These are phyloP conservation scores for Arctostaphylos glauca DNA, from an alignment of 148 eudicot genomes.

Conservation along the genomic window DNA sequence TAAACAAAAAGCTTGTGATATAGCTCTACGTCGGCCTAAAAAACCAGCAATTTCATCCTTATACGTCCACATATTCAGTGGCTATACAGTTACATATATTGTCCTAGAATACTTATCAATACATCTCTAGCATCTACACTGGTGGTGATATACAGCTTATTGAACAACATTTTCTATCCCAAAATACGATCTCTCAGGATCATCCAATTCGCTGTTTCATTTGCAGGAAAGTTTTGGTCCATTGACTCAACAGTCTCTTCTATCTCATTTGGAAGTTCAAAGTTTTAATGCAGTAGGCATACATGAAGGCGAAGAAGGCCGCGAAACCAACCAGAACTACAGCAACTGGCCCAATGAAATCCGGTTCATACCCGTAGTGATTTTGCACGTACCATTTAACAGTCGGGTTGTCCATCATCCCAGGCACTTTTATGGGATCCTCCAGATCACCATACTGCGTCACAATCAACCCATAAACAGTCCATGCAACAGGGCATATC, in stretches of 20 bases:
- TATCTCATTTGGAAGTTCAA: slow-evolving; percentile 94
- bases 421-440: slow-evolving; percentile 42
- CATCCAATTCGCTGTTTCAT: neutral
- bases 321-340: slow-evolving; percentile 66
- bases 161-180: neutral
- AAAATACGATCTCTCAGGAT: neutral
- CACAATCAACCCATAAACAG: slow-evolving; percentile 80
- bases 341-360: slow-evolving; percentile 82
- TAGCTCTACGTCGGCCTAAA: neutral
- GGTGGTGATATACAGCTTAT: neutral
- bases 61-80: neutral
- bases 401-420: slow-evolving; percentile 30
- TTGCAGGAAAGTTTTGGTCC: neutral
- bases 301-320: slow-evolving; percentile 87
- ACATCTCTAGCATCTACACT: neutral
- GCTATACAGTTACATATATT: neutral
- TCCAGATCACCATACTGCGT: slow-evolving; percentile 79
- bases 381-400: slow-evolving; percentile 47
- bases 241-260: slow-evolving; percentile 15
- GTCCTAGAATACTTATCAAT: neutral
- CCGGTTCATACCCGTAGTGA: slow-evolving; percentile 71
- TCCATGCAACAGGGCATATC: slow-evolving; percentile 97
- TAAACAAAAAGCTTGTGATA: neutral
- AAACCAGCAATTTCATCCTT: neutral
- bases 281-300: slow-evolving; percentile 72